These are phyloP conservation scores for Solanum piurae DNA, from an alignment of 257 asterid genomes.

Conservation along the genomic window DNA sequence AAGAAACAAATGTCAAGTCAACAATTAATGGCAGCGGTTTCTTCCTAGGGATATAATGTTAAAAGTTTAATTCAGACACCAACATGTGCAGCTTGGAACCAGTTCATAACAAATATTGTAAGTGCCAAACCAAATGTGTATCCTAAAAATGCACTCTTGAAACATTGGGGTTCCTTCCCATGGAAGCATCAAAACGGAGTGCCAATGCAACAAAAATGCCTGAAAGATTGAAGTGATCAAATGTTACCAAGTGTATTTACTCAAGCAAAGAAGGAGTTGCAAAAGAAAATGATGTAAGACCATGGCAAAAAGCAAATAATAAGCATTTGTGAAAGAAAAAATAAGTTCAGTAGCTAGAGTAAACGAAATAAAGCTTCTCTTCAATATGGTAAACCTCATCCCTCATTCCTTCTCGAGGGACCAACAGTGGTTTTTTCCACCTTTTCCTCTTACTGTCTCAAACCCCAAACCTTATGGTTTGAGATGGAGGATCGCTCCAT, in stretches of 20 bases:
- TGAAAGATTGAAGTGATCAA: too few relatives aligned
- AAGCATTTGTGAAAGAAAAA: too few relatives aligned
- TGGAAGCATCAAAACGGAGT: constrained; percentile 78
- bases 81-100: constrained; percentile 99
- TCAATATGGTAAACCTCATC: background rate
- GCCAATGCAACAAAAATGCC: constrained; percentile 61
- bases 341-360: too few relatives aligned
- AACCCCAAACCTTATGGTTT: background rate
- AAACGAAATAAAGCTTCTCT: too few relatives aligned
- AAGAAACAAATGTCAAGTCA: background rate
- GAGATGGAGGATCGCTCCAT: background rate
- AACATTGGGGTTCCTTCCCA: constrained; percentile 75
- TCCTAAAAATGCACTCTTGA: constrained; percentile 87
- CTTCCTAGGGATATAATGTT: background rate
- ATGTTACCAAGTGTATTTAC: too few relatives aligned
- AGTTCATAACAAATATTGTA: constrained; percentile 86
- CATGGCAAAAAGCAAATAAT: too few relatives aligned
- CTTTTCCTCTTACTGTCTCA: background rate
- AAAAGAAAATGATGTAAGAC: too few relatives aligned
- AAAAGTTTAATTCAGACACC: background rate
- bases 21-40: background rate
- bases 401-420: background rate
- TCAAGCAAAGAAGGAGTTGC: too few relatives aligned
- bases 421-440: background rate
- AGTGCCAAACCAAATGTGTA: constrained; percentile 56